Evolutionary conservation across 352 stramenopile genomes (phyloP).

Genomic region (Lagenidium sp.): DNA sequence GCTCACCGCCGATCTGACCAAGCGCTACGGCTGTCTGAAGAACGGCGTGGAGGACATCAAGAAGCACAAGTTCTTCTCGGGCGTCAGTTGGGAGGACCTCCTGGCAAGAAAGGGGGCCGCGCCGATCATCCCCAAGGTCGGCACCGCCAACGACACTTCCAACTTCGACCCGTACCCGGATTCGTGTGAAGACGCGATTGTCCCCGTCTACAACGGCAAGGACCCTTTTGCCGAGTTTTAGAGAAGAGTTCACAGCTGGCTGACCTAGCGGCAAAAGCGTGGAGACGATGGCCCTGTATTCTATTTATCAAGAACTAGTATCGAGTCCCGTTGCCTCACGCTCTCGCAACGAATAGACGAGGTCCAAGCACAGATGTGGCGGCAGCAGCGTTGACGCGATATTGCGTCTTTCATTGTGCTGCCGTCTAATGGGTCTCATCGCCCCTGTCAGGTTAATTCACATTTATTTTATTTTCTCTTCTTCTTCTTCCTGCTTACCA

Average conservation of each 20-base stretch:
- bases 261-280: too few relatives aligned
- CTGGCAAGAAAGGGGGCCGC: slow-evolving; percentile 83
- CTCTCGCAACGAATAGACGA: too few relatives aligned
- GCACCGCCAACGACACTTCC: slow-evolving; percentile 89
- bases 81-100: slow-evolving; percentile 89
- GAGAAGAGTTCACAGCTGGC: too few relatives aligned
- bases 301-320: slow-evolving; percentile 16
- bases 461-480: too few relatives aligned
- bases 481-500: too few relatives aligned
- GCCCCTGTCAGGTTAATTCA: too few relatives aligned
- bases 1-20: slow-evolving; percentile 93
- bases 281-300: slow-evolving; percentile 10
- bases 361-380: too few relatives aligned
- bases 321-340: neutral
- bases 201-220: slow-evolving; percentile 89
- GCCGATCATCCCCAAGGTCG: slow-evolving; percentile 91
- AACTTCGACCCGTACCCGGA: slow-evolving; percentile 98
- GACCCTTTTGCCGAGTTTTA: slow-evolving; percentile 93
- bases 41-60: slow-evolving; percentile 94
- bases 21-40: slow-evolving; percentile 96
- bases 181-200: slow-evolving; percentile 82
- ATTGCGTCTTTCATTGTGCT: too few relatives aligned
- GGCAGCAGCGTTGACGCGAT: too few relatives aligned
- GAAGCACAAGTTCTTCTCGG: slow-evolving; percentile 94
- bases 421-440: too few relatives aligned